Percentiles rank a stretch among this genome's conserved stretches.
Evolutionary conservation across 1,284 basidiomycete species (phyloP).

Genomic region (Tilletia setariae): DNA sequence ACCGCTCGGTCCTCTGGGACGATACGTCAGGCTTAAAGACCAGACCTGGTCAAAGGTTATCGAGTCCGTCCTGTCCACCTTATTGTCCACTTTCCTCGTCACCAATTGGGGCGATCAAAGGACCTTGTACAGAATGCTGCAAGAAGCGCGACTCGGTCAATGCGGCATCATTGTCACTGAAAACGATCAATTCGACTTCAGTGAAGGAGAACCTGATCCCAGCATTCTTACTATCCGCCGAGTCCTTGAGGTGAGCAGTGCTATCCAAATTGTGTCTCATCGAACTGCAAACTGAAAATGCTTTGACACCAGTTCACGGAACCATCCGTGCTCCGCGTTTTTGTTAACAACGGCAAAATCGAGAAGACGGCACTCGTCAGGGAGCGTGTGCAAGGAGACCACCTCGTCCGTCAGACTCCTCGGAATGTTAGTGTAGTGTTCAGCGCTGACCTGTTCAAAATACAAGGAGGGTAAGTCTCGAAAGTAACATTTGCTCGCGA

Average conservation of each 20-base stretch:
- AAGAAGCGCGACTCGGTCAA: conserved; percentile 4
- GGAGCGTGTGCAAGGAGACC: conserved; percentile 41
- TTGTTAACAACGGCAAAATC: conserved; percentile 60
- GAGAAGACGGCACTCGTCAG: conserved; percentile 70
- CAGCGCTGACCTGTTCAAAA: conserved; percentile 44
- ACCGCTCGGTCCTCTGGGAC: conserved; percentile 69
- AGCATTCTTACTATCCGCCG: conserved; percentile 73
- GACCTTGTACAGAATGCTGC: conserved; percentile 65
- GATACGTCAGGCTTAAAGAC: conserved; percentile 77
- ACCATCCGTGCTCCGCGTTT: conserved; percentile 13
- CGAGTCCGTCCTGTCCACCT: conserved; percentile 64
- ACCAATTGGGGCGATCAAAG: conserved; percentile 69
- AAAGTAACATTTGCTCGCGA: not conserved
- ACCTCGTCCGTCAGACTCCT: conserved; percentile 46
- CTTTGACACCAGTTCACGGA: conserved; percentile 13
- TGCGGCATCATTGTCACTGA: conserved; percentile 38
- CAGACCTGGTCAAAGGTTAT: conserved; percentile 68
- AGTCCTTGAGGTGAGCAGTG: conserved; percentile 69
- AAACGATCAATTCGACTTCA: conserved; percentile 59
- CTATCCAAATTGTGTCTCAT: not conserved
- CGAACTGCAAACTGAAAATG: not conserved
- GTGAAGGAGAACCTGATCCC: conserved; percentile 61
- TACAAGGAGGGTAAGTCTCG: conserved; percentile 34
- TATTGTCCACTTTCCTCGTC: conserved; percentile 73
- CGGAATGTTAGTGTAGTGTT: conserved; percentile 49